phyloP scores from a whole-genome alignment of 1,284 basidiomycete species.

The Anthracocystis walkeri region DNA sequence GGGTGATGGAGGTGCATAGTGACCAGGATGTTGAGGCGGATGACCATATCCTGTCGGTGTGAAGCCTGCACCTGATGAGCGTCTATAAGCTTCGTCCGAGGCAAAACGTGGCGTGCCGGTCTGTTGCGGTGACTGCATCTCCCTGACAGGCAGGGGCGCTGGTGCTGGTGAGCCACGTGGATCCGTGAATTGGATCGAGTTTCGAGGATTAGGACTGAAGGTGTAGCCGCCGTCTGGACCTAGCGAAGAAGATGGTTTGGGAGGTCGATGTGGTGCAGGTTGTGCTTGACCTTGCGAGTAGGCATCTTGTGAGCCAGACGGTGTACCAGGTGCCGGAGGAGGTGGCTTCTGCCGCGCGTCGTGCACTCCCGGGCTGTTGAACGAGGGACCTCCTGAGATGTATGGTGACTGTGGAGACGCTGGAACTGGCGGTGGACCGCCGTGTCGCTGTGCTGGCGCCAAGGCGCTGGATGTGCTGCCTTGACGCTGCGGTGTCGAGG shows the following conservation, averaged over 20 bases:
- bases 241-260: constrained; percentile 32
- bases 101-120: constrained; percentile 5
- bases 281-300: constrained; percentile 1
- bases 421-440: constrained; percentile 27
- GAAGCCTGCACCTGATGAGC: constrained; percentile 13
- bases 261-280: constrained; percentile 37
- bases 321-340: constrained; percentile 19
- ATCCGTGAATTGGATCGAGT: constrained; percentile 13
- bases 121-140: constrained; percentile 22
- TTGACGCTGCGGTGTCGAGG: constrained; percentile 39
- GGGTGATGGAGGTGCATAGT: constrained; percentile 15
- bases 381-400: constrained; percentile 6
- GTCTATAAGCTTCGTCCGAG: constrained; percentile 6
- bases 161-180: constrained; percentile 16
- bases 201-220: constrained; percentile 25
- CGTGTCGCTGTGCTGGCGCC: constrained; percentile 6
- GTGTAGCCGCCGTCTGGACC: constrained; percentile 19
- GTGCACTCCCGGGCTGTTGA: constrained; percentile 1
- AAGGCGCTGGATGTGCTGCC: constrained; percentile 12
- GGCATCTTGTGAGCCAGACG: constrained; percentile 19
- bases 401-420: constrained; percentile 32
- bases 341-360: constrained; percentile 35
- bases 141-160: constrained; percentile 4
- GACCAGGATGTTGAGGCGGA: constrained; percentile 9
- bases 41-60: constrained; percentile 3